Evolutionary conservation across 139 green algal genomes (phyloP).

Genomic region (Bryopsis sp.): DNA sequence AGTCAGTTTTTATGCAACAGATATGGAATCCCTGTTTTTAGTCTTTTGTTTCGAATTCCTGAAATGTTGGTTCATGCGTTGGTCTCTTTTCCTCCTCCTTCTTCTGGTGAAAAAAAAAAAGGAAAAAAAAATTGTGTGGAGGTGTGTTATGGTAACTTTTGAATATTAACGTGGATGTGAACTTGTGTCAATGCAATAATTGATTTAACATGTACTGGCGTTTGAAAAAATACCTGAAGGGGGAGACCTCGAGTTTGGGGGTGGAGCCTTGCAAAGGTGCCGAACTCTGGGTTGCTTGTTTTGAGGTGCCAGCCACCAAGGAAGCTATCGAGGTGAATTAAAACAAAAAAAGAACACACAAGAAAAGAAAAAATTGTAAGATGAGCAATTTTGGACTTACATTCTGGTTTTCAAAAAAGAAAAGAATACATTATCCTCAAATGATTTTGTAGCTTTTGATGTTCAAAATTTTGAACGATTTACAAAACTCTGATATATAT

Average conservation of each 20-base stretch:
- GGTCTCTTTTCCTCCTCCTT: neutral
- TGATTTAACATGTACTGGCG: neutral
- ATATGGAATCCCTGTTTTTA: too few relatives aligned
- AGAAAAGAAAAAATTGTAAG: too few relatives aligned
- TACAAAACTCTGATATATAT: too few relatives aligned
- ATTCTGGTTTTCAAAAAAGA: too few relatives aligned
- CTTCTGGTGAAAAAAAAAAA: neutral
- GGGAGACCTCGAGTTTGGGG: conserved; percentile 60
- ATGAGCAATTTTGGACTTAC: too few relatives aligned
- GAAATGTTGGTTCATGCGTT: neutral
- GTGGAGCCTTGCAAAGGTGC: conserved; percentile 36
- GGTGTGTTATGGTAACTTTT: neutral
- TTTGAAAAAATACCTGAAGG: conserved; percentile 22
- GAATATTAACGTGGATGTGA: neutral
- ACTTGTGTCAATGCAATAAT: neutral
- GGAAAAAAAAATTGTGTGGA: neutral
- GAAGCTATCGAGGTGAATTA: conserved; percentile 20
- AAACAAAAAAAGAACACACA: too few relatives aligned
- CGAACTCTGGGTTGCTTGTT: conserved; percentile 31
- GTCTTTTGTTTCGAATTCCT: too few relatives aligned
- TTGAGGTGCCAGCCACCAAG: conserved; percentile 35
- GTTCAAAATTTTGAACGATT: too few relatives aligned
- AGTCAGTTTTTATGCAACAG: too few relatives aligned
- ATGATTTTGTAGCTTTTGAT: too few relatives aligned
- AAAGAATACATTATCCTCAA: too few relatives aligned